Evolutionary conservation across 257 asterid genomes (phyloP).

Genomic region (Solanum bulbocastanum): DNA sequence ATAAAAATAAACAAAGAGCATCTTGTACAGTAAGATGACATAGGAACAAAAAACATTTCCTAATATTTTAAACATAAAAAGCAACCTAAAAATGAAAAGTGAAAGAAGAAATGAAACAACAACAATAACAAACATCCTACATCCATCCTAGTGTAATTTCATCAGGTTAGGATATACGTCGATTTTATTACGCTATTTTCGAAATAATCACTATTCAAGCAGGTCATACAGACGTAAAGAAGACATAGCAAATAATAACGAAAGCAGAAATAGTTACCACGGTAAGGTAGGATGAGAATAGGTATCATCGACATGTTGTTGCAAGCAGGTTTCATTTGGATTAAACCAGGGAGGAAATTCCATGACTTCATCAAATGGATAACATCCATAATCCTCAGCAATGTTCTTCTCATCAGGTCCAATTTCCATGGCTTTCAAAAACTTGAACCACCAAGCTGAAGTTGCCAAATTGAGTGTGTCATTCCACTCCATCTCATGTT

Average conservation of each 20-base stretch:
- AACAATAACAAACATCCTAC: too few species aligned
- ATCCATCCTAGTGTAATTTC: not conserved
- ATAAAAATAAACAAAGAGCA: not conserved
- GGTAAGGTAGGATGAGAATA: conserved; percentile 80
- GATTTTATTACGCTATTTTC: not conserved
- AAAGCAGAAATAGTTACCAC: conserved; percentile 37
- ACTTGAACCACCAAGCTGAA: conserved; percentile 92
- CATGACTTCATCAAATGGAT: conserved; percentile 66
- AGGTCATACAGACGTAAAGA: not conserved
- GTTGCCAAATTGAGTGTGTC: conserved; percentile 69
- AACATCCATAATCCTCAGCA: conserved; percentile 22
- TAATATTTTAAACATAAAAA: not conserved
- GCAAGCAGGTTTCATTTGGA: conserved; percentile 51
- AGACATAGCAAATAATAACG: not conserved
- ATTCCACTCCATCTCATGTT: conserved; percentile 87
- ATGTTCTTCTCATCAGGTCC: conserved; percentile 29
- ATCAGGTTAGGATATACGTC: too few species aligned
- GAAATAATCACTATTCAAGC: not conserved
- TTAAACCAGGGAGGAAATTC: conserved; percentile 88
- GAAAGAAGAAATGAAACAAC: not conserved
- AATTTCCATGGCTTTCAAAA: conserved; percentile 63
- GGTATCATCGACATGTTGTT: conserved; percentile 32
- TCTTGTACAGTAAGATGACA: not conserved
- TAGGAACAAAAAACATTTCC: conserved; percentile 1
- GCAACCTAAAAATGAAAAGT: not conserved